Conservation (phyloP, 2,329 filamentous ascomycete genomes). For the Ophiobolus disseminans region DNA sequence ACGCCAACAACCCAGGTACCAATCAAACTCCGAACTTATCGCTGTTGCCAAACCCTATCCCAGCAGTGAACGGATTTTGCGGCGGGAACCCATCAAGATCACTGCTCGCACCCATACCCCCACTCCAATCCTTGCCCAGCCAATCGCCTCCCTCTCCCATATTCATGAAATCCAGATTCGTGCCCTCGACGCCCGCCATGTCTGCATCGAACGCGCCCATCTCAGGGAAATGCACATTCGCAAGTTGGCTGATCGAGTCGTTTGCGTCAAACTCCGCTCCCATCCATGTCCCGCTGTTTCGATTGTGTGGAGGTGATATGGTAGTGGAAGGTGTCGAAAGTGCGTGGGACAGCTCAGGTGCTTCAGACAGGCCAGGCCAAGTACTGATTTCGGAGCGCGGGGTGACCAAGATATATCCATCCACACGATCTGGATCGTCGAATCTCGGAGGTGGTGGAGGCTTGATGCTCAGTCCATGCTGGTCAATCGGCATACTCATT, state of each 20-base stretch:
- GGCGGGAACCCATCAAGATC: slow-evolving; percentile 42
- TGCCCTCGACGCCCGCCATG: slow-evolving; percentile 12
- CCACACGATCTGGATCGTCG: slow-evolving; percentile 15
- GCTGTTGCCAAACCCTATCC: not conserved
- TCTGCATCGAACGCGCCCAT: slow-evolving; percentile 25
- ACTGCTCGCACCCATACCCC: slow-evolving; percentile 22
- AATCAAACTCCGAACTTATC: slow-evolving; percentile 1
- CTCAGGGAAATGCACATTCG: slow-evolving; percentile 44
- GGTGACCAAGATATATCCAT: slow-evolving; percentile 41
- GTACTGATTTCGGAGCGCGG: slow-evolving; percentile 33
- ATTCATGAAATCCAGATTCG: slow-evolving; percentile 42
- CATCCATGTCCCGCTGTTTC: slow-evolving; percentile 34
- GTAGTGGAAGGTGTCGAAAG: slow-evolving; percentile 17
- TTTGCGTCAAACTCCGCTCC: slow-evolving; percentile 32
- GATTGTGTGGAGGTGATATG: slow-evolving; percentile 13
- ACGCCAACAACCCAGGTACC: not conserved
- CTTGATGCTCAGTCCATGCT: slow-evolving; percentile 30
- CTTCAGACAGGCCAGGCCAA: slow-evolving; percentile 31
- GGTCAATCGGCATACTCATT: slow-evolving; percentile 6
- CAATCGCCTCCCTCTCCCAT: slow-evolving; percentile 31
- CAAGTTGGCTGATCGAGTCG: slow-evolving; percentile 32
- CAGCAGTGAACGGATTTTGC: slow-evolving; percentile 21
- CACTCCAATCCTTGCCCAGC: slow-evolving; percentile 23
- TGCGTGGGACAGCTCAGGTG: slow-evolving; percentile 16
- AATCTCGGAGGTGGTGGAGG: slow-evolving; percentile 18